Conservation (phyloP, 2,329 filamentous ascomycete genomes). For the Hyphodiscus sp. region DNA sequence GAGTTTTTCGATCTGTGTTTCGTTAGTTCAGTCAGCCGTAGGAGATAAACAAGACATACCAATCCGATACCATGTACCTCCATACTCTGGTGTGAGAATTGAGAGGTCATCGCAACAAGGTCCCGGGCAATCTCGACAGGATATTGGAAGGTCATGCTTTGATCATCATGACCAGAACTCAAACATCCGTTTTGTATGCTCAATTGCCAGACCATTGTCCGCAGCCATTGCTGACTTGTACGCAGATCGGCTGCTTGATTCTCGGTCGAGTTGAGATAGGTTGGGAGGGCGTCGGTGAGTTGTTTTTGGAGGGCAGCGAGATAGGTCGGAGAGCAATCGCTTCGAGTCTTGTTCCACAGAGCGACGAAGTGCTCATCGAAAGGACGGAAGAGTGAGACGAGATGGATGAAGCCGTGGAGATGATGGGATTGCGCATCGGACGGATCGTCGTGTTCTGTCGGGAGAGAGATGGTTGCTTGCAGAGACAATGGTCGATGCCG, state of each 20-base stretch:
- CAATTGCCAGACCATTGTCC: constrained; percentile 57
- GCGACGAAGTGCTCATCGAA: constrained; percentile 60
- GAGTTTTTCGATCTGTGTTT: constrained; percentile 63
- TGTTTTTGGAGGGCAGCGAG: constrained; percentile 56
- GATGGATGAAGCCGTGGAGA: constrained; percentile 49
- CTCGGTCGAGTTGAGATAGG: constrained; percentile 45
- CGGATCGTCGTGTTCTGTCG: constrained; percentile 54
- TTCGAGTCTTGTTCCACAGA: constrained; percentile 60
- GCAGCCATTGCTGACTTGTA: constrained; percentile 59
- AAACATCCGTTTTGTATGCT: constrained; percentile 48
- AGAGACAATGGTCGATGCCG: constrained; percentile 64
- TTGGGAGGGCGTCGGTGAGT: constrained; percentile 47
- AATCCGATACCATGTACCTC: constrained; percentile 70
- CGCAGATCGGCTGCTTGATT: constrained; percentile 48
- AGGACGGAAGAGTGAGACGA: constrained; percentile 57
- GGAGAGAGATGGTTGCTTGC: constrained; percentile 61
- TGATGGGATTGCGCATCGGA: constrained; percentile 47
- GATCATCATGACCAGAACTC: constrained; percentile 41
- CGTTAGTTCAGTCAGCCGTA: constrained; percentile 5
- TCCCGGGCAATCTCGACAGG: constrained; percentile 58
- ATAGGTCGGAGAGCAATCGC: constrained; percentile 50
- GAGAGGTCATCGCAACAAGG: constrained; percentile 57
- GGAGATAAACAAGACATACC: constrained; percentile 40
- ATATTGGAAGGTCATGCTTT: constrained; percentile 55
- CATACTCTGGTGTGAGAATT: constrained; percentile 66